Percentiles rank a stretch among this genome's conserved stretches.
phyloP scores from a whole-genome alignment of 2,329 filamentous ascomycete species.

The Aspergillus chevalieri region DNA sequence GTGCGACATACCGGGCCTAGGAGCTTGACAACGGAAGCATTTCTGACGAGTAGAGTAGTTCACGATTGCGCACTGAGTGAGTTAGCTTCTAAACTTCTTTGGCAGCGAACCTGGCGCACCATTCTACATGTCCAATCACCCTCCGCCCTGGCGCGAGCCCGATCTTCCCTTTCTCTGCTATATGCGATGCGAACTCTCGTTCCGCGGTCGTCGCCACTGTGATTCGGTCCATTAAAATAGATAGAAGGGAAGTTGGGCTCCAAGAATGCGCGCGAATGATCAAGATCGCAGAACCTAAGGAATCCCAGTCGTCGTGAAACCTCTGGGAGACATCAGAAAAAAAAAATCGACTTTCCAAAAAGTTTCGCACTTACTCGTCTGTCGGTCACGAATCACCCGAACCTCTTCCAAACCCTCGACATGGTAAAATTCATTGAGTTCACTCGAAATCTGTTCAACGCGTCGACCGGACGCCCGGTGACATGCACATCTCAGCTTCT shows the following conservation, averaged over 20 bases:
- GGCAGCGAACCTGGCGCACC: slow-evolving; percentile 26
- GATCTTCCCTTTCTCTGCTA: slow-evolving; percentile 49
- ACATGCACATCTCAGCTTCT: slow-evolving; percentile 37
- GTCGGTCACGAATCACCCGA: slow-evolving; percentile 52
- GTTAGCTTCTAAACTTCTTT: slow-evolving; percentile 1
- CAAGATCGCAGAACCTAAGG: slow-evolving; percentile 47
- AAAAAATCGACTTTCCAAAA: neutral
- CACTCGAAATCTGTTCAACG: slow-evolving; percentile 49
- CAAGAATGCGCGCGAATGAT: slow-evolving; percentile 48
- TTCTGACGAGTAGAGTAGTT: slow-evolving; percentile 53
- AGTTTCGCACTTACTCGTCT: slow-evolving; percentile 44
- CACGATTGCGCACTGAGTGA: slow-evolving; percentile 46
- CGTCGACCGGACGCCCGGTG: slow-evolving; percentile 27
- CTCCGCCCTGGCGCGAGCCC: slow-evolving; percentile 42
- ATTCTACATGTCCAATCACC: slow-evolving; percentile 54
- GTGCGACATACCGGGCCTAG: slow-evolving; percentile 44
- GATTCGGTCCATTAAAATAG: slow-evolving; percentile 42
- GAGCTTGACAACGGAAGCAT: slow-evolving; percentile 55
- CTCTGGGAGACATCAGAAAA: slow-evolving; percentile 32
- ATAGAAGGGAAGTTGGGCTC: slow-evolving; percentile 48
- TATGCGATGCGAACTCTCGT: slow-evolving; percentile 47
- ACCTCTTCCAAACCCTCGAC: slow-evolving; percentile 52
- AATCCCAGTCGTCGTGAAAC: slow-evolving; percentile 53
- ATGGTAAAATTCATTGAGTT: slow-evolving; percentile 48
- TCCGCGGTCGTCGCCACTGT: slow-evolving; percentile 35